Percentiles rank a stretch among this genome's conserved stretches.
Evolutionary conservation across 176 grass and related monocot species (phyloP).

Genomic region (Oryza glumipatula): DNA sequence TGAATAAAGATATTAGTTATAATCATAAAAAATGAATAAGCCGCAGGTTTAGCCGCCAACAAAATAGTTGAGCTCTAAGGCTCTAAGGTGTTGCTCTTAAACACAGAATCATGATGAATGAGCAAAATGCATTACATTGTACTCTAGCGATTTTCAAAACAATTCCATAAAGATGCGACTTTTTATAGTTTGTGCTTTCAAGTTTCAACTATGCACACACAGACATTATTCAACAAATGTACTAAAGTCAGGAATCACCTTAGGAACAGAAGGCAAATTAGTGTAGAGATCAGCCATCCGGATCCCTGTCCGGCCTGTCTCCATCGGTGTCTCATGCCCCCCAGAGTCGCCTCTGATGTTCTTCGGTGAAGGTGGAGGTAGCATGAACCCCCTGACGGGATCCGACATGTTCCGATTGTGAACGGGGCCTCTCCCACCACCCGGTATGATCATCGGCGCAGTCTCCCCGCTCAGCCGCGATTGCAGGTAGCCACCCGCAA

Average conservation of each 20-base stretch:
- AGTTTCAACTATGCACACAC: background rate
- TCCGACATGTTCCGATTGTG: constrained; percentile 71
- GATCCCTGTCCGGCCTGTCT: constrained; percentile 49
- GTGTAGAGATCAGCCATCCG: constrained; percentile 61
- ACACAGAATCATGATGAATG: background rate
- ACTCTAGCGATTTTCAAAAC: background rate
- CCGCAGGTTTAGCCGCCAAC: constrained; percentile 1
- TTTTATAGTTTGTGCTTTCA: background rate
- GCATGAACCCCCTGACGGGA: constrained; percentile 64
- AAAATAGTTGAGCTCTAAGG: background rate
- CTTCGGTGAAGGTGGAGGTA: constrained; percentile 78
- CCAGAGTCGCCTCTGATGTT: constrained; percentile 45
- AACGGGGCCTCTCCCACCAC: constrained; percentile 41
- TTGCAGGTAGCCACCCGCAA: constrained; percentile 62
- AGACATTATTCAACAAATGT: constrained; percentile 2
- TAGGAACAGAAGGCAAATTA: constrained; percentile 66
- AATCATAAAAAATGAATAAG: background rate
- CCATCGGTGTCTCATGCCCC: constrained; percentile 59
- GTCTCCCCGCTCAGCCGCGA: constrained; percentile 65
- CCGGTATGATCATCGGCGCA: constrained; percentile 76
- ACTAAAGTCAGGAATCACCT: constrained; percentile 59
- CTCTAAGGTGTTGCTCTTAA: background rate
- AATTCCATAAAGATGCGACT: background rate
- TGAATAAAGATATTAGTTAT: background rate
- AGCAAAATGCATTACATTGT: background rate